Percentiles rank a stretch among this genome's conserved stretches.
These are phyloP conservation scores for Pilatotrama ljubarskyi DNA, from an alignment of 768 basidiomycete species.

Conservation along the genomic window DNA sequence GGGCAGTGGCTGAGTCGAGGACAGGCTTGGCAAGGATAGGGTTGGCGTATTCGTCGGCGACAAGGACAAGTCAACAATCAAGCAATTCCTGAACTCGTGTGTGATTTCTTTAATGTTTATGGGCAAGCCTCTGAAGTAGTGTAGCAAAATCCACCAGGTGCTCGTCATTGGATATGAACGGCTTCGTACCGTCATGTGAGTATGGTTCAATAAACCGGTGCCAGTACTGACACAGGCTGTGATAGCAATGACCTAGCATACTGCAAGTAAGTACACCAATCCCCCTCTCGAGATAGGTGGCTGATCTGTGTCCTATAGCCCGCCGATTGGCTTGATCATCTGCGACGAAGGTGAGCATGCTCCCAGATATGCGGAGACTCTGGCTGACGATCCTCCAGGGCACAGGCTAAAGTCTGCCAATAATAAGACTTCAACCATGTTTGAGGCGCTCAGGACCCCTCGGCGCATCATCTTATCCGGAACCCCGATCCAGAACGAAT, in stretches of 20 bases:
- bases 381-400: slow-evolving; percentile 42
- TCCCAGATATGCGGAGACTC: neutral
- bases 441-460: slow-evolving; percentile 72
- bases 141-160: slow-evolving; percentile 76
- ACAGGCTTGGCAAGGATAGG: slow-evolving; percentile 55
- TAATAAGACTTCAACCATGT: slow-evolving; percentile 87
- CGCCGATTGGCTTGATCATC: slow-evolving; percentile 89
- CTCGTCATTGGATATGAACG: slow-evolving; percentile 95
- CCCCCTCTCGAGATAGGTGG: neutral
- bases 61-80: slow-evolving; percentile 55
- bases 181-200: slow-evolving; percentile 79
- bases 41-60: slow-evolving; percentile 61
- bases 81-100: slow-evolving; percentile 75
- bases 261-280: slow-evolving; percentile 53
- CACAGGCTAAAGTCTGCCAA: slow-evolving; percentile 92
- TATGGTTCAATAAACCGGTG: slow-evolving; percentile 11
- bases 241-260: slow-evolving; percentile 55
- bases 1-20: slow-evolving; percentile 24
- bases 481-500: slow-evolving; percentile 96
- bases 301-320: slow-evolving; percentile 43
- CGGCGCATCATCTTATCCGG: slow-evolving; percentile 90
- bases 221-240: slow-evolving; percentile 2
- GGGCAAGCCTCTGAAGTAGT: slow-evolving; percentile 2
- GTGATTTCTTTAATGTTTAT: slow-evolving; percentile 27
- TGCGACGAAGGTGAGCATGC: slow-evolving; percentile 82